Evolutionary conservation across 2,329 filamentous ascomycete species (phyloP).

Genomic region (Diaporthe caulivora): DNA sequence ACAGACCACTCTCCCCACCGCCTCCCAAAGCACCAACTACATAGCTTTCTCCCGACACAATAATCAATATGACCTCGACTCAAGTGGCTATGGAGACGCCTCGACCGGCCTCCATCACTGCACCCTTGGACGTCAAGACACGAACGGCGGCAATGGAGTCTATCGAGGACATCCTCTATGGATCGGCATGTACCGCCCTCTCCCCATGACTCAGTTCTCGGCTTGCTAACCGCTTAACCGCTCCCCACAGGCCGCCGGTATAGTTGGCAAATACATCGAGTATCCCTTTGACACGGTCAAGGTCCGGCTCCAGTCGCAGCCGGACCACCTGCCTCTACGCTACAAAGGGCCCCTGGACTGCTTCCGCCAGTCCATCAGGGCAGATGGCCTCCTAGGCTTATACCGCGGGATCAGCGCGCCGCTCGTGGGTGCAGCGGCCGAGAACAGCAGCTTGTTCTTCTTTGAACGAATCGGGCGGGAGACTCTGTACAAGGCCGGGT

Average conservation of each 20-base stretch:
- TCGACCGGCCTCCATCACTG: constrained; percentile 23
- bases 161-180: constrained; percentile 87
- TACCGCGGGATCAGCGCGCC: constrained; percentile 96
- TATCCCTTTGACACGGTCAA: constrained; percentile 99
- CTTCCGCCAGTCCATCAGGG: constrained; percentile 85
- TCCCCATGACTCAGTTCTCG: neutral
- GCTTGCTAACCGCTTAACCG: constrained; percentile 33
- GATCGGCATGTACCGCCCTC: constrained; percentile 73
- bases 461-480: constrained; percentile 84
- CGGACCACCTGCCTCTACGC: constrained; percentile 81
- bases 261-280: constrained; percentile 95
- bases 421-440: constrained; percentile 88
- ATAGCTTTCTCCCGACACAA: constrained; percentile 32
- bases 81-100: constrained; percentile 32
- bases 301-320: constrained; percentile 96
- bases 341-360: constrained; percentile 93
- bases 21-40: neutral
- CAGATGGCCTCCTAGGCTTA: constrained; percentile 83
- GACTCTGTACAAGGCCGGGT: constrained; percentile 66
- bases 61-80: constrained; percentile 35
- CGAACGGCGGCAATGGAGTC: constrained; percentile 71
- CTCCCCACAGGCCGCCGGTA: constrained; percentile 75
- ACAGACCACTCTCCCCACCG: neutral
- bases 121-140: constrained; percentile 43
- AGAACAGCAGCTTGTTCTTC: constrained; percentile 93